Conservation (phyloP, 2,329 filamentous ascomycete genomes). For the Curvularia sp. region DNA sequence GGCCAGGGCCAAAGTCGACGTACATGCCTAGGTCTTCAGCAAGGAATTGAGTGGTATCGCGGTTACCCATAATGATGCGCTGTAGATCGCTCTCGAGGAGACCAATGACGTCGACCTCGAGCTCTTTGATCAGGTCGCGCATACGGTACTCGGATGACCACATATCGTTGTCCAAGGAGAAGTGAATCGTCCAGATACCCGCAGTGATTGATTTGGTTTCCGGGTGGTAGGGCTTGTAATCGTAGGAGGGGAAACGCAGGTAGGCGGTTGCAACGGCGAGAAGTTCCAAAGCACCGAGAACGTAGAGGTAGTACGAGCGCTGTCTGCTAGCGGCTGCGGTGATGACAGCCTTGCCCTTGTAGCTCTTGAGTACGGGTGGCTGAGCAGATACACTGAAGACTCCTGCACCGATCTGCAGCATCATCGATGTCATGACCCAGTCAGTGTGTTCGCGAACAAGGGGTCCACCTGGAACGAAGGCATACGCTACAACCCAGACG, state of each 20-base stretch:
- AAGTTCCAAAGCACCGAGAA: conserved; percentile 78
- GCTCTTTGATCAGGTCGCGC: conserved; percentile 85
- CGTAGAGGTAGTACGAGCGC: conserved; percentile 72
- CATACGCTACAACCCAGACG: conserved; percentile 97
- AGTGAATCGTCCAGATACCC: conserved; percentile 99
- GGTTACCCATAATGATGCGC: conserved; percentile 99
- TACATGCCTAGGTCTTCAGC: conserved; percentile 99
- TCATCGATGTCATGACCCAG: conserved; percentile 89
- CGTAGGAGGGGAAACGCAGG: conserved; percentile 87
- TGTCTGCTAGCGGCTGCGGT: conserved; percentile 59
- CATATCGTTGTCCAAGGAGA: conserved; percentile 97
- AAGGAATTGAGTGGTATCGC: conserved; percentile 92
- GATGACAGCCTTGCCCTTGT: conserved; percentile 55
- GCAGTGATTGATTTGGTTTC: conserved; percentile 88
- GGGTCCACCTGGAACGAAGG: conserved; percentile 93
- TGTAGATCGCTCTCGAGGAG: conserved; percentile 91
- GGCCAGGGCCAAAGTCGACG: conserved; percentile 93
- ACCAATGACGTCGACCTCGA: conserved; percentile 98
- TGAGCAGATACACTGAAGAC: conserved; percentile 71
- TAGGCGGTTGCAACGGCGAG: conserved; percentile 82
- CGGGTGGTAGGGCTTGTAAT: conserved; percentile 88
- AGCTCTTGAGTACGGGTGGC: conserved; percentile 54
- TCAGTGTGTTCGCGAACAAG: conserved; percentile 93
- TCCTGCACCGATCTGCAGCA: conserved; percentile 83
- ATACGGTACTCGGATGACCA: conserved; percentile 96